Base-by-base conservation (phyloP, 116 monocot genomes). In the Posidonia oceanica region DNA sequence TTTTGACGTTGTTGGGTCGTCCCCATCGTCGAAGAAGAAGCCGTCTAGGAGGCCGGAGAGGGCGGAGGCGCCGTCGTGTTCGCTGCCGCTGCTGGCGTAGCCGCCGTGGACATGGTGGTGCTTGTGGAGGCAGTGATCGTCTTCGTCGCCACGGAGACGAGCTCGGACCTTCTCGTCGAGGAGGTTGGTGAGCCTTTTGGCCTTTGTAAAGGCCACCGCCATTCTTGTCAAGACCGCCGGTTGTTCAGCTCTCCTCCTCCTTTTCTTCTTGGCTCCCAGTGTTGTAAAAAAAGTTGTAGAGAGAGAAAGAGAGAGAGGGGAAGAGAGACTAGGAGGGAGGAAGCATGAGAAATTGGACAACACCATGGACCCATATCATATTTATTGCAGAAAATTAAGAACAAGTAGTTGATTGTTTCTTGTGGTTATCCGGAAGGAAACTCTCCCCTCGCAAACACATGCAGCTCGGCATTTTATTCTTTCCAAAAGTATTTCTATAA, bases 31-130 rank as follows among this genome's bases (percentile, higher is more conserved):
- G 29, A 72, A 62, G 41, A 86, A 66, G 71, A 80, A 87, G 23
- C 54, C 78, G n/a, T 76, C 75, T 36, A 87, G 1, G 69, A 77
- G 83, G 67, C 51, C 52, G 14, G 80, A 80, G 71, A 77, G 78
- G 70, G 53, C 42, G 16, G 78, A 78, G 77, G 71, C 52, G 3
- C 58, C 72, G 21, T 78, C 82, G 64, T 83, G 85, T 29, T 91
- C 87, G 71, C 85, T 85, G 41, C 83, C 85, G 36, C 85, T 81
- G 71, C 79, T 83, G 60, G 64, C 7, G 65, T 73, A 65, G 55
- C 70, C 66, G 20, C 55, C 54, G 14, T 65, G 42, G 15, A 16
- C 3, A 65, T 17, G 12, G 59, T 22, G 60, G 11, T 29, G 21
- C 4, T 20, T 29, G 22, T 22, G 15, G 20, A 16, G 20, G 42